Evolutionary conservation across 2,329 filamentous ascomycete species (phyloP).

Genomic region (Aspergillus felis): DNA sequence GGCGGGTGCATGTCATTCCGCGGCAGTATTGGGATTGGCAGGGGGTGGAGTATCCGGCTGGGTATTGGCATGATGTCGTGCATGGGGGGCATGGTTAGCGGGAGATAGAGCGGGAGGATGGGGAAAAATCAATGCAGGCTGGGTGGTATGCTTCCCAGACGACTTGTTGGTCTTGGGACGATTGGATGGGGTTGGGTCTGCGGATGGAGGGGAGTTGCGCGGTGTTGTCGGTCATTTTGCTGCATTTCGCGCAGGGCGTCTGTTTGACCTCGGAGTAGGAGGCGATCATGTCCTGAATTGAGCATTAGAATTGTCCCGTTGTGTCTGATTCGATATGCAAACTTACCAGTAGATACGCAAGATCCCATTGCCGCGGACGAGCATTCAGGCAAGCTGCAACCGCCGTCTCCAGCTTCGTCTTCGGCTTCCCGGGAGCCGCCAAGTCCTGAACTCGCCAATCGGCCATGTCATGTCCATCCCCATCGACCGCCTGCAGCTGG

Average conservation of each 20-base stretch:
- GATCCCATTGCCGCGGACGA: conserved; percentile 36
- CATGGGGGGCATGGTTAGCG: conserved; percentile 10
- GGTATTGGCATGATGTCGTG: conserved; percentile 21
- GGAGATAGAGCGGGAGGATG: no score
- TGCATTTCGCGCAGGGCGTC: conserved; percentile 37
- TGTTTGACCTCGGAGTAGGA: conserved; percentile 41
- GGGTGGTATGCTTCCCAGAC: conserved; percentile 35
- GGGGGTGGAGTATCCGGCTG: conserved; percentile 17
- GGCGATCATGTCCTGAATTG: conserved; percentile 38
- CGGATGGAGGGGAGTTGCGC: conserved; percentile 40
- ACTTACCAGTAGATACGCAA: conserved; percentile 37
- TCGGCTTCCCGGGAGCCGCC: conserved; percentile 18
- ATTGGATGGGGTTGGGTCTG: conserved; percentile 17
- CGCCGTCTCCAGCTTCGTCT: conserved; percentile 31
- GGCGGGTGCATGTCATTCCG: conserved; percentile 20
- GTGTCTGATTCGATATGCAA: neutral
- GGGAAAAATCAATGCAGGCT: conserved; percentile 17
- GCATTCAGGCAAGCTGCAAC: conserved; percentile 34
- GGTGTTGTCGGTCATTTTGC: conserved; percentile 33
- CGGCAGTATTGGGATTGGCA: conserved; percentile 22
- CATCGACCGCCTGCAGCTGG: conserved; percentile 24
- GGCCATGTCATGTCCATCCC: conserved; percentile 14
- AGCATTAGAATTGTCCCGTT: conserved; percentile 3
- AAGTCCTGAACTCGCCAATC: conserved; percentile 35
- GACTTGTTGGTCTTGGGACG: conserved; percentile 14